These are phyloP conservation scores for Bryum argenteum DNA, from an alignment of 225 moss, liverwort and hornwort species.

Conservation along the genomic window DNA sequence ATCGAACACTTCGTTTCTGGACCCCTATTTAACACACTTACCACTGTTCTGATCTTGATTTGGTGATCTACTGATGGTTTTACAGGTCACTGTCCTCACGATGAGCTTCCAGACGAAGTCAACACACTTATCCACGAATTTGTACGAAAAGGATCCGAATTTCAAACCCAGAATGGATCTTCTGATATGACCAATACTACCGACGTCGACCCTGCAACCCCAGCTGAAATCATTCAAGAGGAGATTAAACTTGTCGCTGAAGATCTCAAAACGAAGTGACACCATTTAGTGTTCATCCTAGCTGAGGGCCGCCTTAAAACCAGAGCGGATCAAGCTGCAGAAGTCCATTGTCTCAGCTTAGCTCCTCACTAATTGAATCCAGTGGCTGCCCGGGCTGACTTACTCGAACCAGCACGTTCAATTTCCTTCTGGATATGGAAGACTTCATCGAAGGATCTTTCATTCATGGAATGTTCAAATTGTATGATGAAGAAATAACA, in stretches of 20 bases:
- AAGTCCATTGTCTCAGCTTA: neutral
- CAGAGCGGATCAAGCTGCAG: constrained; percentile 1
- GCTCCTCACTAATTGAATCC: constrained; percentile 14
- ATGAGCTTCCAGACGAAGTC: constrained; percentile 94
- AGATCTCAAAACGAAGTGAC: constrained; percentile 41
- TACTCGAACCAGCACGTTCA: neutral
- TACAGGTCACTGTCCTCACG: constrained; percentile 95
- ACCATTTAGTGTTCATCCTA: constrained; percentile 17
- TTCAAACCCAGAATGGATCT: constrained; percentile 3
- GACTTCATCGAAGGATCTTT: neutral
- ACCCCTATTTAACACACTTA: neutral
- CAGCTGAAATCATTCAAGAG: constrained; percentile 47
- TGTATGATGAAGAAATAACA: neutral
- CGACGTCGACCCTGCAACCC: constrained; percentile 50
- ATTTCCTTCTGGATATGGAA: neutral
- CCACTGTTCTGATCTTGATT: constrained; percentile 19
- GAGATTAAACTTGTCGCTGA: constrained; percentile 43
- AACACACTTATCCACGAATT: constrained; percentile 60
- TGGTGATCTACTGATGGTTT: constrained; percentile 10
- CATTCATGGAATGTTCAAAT: neutral
- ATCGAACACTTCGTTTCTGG: neutral
- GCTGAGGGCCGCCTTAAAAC: constrained; percentile 12
- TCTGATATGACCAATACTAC: constrained; percentile 11
- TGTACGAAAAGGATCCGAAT: constrained; percentile 21
- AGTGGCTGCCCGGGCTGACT: neutral